phyloP scores from a whole-genome alignment of 257 asterid genomes.

The Salvia miltiorrhiza region DNA sequence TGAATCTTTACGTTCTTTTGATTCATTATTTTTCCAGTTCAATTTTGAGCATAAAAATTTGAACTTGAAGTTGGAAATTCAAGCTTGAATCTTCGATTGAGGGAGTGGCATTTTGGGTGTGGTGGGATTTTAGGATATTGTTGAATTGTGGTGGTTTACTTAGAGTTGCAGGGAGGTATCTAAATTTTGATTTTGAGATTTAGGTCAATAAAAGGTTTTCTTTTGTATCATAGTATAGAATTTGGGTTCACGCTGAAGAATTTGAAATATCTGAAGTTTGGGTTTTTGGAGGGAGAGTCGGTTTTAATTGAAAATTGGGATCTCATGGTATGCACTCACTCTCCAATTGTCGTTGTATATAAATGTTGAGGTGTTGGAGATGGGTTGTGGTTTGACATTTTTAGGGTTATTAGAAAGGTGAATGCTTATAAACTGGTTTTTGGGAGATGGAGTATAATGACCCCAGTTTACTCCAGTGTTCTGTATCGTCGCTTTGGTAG shows the following conservation, averaged over 20 bases:
- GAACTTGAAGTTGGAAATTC: conserved; percentile 53
- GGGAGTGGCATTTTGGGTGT: conserved; percentile 37
- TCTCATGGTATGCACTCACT: conserved; percentile 44
- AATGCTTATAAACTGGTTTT: conserved; percentile 21
- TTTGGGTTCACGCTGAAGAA: conserved; percentile 24
- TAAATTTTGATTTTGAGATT: conserved; percentile 31
- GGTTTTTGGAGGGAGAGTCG: conserved; percentile 71
- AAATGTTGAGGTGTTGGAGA: conserved; percentile 36
- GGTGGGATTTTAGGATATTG: conserved; percentile 22
- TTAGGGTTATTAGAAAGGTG: conserved; percentile 33
- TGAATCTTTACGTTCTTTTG: conserved; percentile 38
- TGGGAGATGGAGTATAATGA: conserved; percentile 43
- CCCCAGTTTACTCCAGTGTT: conserved; percentile 44
- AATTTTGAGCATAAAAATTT: conserved; percentile 34
- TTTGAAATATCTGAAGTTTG: conserved; percentile 41
- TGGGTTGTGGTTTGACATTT: conserved; percentile 44
- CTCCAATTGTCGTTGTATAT: conserved; percentile 25
- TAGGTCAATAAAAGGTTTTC: conserved; percentile 30
- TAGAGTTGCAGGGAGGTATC: conserved; percentile 45
- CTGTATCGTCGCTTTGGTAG: conserved; percentile 30
- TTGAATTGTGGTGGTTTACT: conserved; percentile 39
- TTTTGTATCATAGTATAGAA: conserved; percentile 23
- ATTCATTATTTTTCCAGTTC: conserved; percentile 33
- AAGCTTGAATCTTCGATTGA: conserved; percentile 45
- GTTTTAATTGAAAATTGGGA: conserved; percentile 51